Conservation (phyloP, 805 yeast species). For the Lachancea fermentati region DNA sequence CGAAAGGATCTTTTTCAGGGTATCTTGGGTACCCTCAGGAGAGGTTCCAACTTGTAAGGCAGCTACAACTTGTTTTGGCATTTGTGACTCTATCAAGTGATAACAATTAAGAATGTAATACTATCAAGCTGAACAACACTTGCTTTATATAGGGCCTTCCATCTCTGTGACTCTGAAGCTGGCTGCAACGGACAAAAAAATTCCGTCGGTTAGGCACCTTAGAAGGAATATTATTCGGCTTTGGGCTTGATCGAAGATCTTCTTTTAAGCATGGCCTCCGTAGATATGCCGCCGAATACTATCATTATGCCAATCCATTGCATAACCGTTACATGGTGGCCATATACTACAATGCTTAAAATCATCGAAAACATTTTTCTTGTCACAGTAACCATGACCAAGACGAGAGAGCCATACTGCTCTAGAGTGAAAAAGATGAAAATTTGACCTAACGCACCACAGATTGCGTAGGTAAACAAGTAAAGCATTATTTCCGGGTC, state of each 20-base stretch:
- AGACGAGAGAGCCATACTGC: constrained; percentile 73
- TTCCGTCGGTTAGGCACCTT: no score
- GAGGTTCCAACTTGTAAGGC: constrained; percentile 41
- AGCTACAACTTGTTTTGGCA: constrained; percentile 34
- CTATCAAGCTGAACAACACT: no score
- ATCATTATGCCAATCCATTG: constrained; percentile 79
- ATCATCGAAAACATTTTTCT: constrained; percentile 96
- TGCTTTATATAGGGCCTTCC: no score
- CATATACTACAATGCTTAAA: constrained; percentile 77
- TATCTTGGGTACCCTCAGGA: constrained; percentile 35
- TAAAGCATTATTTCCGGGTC: constrained; percentile 52
- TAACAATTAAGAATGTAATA: no score
- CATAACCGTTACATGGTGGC: constrained; percentile 54
- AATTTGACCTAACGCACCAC: constrained; percentile 92
- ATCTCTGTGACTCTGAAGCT: no score
- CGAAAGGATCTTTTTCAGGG: constrained; percentile 35
- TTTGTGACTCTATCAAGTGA: no score
- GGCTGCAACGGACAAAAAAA: no score
- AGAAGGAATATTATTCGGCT: constrained; percentile 1
- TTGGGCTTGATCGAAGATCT: constrained; percentile 3
- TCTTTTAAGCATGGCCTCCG: constrained; percentile 59
- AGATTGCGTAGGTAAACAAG: constrained; percentile 58
- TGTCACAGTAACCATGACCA: constrained; percentile 92
- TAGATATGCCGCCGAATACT: constrained; percentile 82
- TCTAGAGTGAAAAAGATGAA: constrained; percentile 84